Evolutionary conservation across 805 yeast species (phyloP).

Genomic region (Wickerhamiella spandovensis): DNA sequence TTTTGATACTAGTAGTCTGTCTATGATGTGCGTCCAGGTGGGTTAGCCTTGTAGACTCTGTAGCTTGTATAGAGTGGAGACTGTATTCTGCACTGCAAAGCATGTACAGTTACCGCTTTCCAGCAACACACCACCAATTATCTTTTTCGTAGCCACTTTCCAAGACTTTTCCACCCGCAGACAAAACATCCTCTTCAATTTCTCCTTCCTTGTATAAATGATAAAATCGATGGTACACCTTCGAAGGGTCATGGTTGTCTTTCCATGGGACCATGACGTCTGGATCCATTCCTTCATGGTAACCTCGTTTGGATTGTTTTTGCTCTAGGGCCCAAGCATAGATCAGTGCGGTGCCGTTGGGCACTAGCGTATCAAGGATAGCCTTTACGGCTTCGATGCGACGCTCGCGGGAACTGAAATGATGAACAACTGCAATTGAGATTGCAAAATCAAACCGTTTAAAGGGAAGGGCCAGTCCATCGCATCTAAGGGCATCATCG

Average conservation of each 20-base stretch:
- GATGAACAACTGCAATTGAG: constrained; percentile 91
- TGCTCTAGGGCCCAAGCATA: constrained; percentile 98
- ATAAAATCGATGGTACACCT: constrained; percentile 70
- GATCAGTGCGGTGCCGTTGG: constrained; percentile 58
- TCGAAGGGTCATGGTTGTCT: constrained; percentile 33
- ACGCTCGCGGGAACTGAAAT: constrained; percentile 74
- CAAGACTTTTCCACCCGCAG: constrained; percentile 59
- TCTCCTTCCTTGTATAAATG: constrained; percentile 83
- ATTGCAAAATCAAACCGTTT: constrained; percentile 70
- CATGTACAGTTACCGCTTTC: not conserved
- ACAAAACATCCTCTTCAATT: constrained; percentile 49
- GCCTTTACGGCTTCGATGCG: constrained; percentile 62
- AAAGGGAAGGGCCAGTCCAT: constrained; percentile 52
- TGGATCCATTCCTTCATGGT: constrained; percentile 80
- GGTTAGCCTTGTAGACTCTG: not conserved
- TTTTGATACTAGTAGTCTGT: not conserved
- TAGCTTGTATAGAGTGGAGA: not conserved
- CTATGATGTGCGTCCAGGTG: not conserved
- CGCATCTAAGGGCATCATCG: constrained; percentile 60
- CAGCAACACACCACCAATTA: constrained; percentile 61
- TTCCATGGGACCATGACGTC: constrained; percentile 97
- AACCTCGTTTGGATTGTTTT: constrained; percentile 74
- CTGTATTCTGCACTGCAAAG: no score
- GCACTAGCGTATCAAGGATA: constrained; percentile 44
- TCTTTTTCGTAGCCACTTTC: constrained; percentile 81